Evolutionary conservation across 1,284 basidiomycete species (phyloP).

Genomic region (Microbotryum lychnidis-dioicae): DNA sequence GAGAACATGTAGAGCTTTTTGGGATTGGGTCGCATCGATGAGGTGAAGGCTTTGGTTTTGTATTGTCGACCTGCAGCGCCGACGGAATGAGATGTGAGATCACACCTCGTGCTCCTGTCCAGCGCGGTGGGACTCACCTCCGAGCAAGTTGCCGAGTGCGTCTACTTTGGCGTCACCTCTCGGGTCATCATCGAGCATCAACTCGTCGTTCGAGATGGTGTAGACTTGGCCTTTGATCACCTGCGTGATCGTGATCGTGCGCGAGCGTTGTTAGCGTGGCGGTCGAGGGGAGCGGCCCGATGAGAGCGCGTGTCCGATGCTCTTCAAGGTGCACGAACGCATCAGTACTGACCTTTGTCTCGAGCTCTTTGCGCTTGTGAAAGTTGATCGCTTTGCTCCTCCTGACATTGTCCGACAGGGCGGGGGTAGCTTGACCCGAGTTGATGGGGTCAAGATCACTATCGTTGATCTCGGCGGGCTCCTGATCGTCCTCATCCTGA

Average conservation of each 20-base stretch:
- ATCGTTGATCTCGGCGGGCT: not conserved
- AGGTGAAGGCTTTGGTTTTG: slow-evolving; percentile 77
- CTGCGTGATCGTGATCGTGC: slow-evolving; percentile 5
- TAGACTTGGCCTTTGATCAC: slow-evolving; percentile 67
- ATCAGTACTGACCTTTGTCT: too few relatives aligned
- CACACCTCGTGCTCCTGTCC: not conserved
- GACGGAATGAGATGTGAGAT: not conserved
- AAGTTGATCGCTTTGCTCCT: slow-evolving; percentile 1
- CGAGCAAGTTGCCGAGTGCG: slow-evolving; percentile 68
- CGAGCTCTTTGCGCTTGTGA: not conserved
- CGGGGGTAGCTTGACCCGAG: not conserved
- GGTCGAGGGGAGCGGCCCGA: not conserved
- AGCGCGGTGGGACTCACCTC: slow-evolving; percentile 46
- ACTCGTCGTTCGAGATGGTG: slow-evolving; percentile 78
- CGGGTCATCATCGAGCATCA: slow-evolving; percentile 69
- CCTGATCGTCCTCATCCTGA: not conserved
- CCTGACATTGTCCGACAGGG: not conserved
- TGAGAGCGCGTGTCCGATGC: too few relatives aligned
- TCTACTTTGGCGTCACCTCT: slow-evolving; percentile 92
- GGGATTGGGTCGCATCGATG: slow-evolving; percentile 66
- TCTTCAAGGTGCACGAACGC: too few relatives aligned
- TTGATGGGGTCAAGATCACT: slow-evolving; percentile 3
- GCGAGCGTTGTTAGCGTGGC: too few relatives aligned
- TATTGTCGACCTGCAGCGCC: slow-evolving; percentile 61
- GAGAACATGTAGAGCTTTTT: slow-evolving; percentile 86